phyloP scores from a whole-genome alignment of 352 stramenopile genomes.

The Peronospora farinosa region DNA sequence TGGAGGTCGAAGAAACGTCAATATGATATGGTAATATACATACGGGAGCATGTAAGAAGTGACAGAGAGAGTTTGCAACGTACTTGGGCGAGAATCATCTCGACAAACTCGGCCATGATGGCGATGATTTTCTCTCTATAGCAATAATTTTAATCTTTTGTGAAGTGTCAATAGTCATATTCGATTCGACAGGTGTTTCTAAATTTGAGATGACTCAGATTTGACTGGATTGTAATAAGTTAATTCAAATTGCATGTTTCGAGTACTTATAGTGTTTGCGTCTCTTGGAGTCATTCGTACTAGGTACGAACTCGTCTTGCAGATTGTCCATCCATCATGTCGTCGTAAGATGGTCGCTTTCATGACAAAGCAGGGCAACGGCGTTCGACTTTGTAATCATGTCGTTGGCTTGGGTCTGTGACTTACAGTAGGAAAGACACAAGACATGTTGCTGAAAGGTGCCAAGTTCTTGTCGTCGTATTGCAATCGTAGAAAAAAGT shows the following conservation, averaged over 20 bases:
- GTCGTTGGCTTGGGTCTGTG: slow-evolving; percentile 2
- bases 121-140: not conserved
- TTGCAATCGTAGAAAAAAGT: not conserved
- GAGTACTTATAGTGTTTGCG: no score
- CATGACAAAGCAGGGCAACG: slow-evolving; percentile 11
- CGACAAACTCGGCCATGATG: slow-evolving; percentile 72
- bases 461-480: slow-evolving; percentile 15
- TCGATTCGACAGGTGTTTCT: slow-evolving; percentile 1
- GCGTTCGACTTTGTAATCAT: slow-evolving; percentile 14
- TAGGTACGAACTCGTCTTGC: slow-evolving; percentile 15
- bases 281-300: no score
- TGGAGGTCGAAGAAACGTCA: not conserved
- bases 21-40: not conserved
- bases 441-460: slow-evolving; percentile 24
- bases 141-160: slow-evolving; percentile 1
- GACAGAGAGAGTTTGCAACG: not conserved
- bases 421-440: slow-evolving; percentile 6
- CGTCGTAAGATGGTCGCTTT: not conserved
- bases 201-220: no score
- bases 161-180: not conserved
- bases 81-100: slow-evolving; percentile 81
- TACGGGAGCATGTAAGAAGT: no score
- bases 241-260: slow-evolving; percentile 25
- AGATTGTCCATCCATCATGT: slow-evolving; percentile 40
- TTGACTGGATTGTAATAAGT: slow-evolving; percentile 11